Percentiles rank a stretch among this genome's conserved stretches.
Evolutionary conservation across 2,329 filamentous ascomycete genomes (phyloP).

Genomic region (Colletotrichum tropicale): DNA sequence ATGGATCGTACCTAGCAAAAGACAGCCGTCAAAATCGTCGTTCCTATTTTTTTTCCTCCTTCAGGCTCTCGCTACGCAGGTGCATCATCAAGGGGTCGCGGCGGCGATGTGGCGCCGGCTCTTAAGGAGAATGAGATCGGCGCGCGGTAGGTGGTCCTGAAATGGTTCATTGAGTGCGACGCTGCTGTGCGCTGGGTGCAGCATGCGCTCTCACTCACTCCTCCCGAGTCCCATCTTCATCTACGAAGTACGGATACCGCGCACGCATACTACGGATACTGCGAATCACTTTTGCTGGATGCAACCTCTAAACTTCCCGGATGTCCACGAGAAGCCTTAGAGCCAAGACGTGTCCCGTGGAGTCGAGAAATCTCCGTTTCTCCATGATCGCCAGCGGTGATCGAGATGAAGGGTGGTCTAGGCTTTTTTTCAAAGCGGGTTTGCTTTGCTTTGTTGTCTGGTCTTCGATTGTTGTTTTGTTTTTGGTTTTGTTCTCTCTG

Average conservation of each 20-base stretch:
- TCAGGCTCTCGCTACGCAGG: not conserved
- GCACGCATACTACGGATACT: not conserved
- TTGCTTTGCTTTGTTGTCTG: not conserved
- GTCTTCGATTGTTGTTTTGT: not conserved
- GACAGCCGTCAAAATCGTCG: not conserved
- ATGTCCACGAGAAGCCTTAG: not conserved
- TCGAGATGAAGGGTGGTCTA: not conserved
- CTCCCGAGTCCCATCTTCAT: not conserved
- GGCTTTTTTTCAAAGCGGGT: not conserved
- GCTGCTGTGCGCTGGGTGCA: not conserved
- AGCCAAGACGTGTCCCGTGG: not conserved
- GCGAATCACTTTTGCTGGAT: not conserved
- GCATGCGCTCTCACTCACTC: not conserved
- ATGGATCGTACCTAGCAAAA: not conserved
- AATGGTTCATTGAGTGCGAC: not conserved
- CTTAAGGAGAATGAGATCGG: slow-evolving; percentile 13
- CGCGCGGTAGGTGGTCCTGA: not conserved
- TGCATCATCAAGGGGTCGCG: not conserved
- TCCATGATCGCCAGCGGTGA: slow-evolving; percentile 8
- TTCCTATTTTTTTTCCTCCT: not conserved
- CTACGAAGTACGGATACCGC: not conserved
- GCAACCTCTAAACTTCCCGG: not conserved
- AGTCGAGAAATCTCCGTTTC: not conserved
- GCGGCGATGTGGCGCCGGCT: not conserved
- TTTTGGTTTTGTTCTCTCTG: not conserved